phyloP scores from a whole-genome alignment of 306 rosid genomes.

The Vigna hirtella region DNA sequence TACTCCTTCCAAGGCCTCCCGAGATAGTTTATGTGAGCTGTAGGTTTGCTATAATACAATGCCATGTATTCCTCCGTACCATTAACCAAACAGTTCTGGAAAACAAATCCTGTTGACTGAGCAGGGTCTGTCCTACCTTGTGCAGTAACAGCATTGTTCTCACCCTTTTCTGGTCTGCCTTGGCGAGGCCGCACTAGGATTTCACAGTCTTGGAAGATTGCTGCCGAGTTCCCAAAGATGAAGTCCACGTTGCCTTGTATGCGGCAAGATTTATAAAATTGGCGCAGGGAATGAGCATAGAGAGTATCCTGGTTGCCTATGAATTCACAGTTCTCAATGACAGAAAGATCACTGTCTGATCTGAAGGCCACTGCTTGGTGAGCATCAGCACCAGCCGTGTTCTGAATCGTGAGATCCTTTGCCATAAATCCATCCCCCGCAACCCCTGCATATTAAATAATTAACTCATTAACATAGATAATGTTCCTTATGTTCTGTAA shows the following conservation, averaged over 20 bases:
- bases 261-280: constrained; percentile 79
- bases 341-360: constrained; percentile 84
- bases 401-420: constrained; percentile 68
- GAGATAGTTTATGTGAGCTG: constrained; percentile 76
- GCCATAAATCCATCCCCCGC: constrained; percentile 97
- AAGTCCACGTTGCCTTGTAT: constrained; percentile 91
- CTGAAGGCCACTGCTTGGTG: constrained; percentile 97
- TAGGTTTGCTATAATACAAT: constrained; percentile 72
- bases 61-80: constrained; percentile 85
- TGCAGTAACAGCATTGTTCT: constrained; percentile 72
- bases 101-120: constrained; percentile 78
- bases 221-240: constrained; percentile 91
- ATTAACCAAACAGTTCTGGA: constrained; percentile 74
- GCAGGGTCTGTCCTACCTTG: constrained; percentile 96
- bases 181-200: constrained; percentile 76
- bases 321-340: constrained; percentile 76
- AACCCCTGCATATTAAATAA: constrained; percentile 59
- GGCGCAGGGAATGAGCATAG: constrained; percentile 80
- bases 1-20: constrained; percentile 99
- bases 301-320: constrained; percentile 92
- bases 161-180: constrained; percentile 71
- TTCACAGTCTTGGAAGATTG: constrained; percentile 76
- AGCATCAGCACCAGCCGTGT: constrained; percentile 84
- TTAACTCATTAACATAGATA: not conserved
- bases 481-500: too few species aligned